A percentile compares a stretch with the other conserved stretches of the same genome.
phyloP scores from a whole-genome alignment of 225 moss, liverwort and hornwort genomes.

The Pleurozium schreberi region DNA sequence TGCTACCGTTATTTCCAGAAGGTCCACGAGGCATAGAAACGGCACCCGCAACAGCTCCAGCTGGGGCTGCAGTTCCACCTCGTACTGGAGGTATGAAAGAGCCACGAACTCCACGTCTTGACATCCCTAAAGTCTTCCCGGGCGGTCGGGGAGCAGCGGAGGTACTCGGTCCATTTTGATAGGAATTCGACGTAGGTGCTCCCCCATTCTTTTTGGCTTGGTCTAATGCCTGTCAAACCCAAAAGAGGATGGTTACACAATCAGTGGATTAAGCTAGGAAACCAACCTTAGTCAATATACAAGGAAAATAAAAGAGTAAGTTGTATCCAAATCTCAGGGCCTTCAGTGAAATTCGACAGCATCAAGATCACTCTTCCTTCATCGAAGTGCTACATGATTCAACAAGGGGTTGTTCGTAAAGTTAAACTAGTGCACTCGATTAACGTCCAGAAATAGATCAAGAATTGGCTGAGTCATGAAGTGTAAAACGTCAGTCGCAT shows the following conservation, averaged over 20 bases:
- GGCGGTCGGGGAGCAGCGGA: slow-evolving; percentile 37
- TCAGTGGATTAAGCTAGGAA: neutral
- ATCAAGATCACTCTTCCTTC: neutral
- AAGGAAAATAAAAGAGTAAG: neutral
- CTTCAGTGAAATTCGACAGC: neutral
- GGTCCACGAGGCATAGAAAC: slow-evolving; percentile 56
- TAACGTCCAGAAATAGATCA: neutral
- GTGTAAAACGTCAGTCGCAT: neutral
- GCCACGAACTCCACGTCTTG: slow-evolving; percentile 75
- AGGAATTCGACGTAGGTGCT: slow-evolving; percentile 21
- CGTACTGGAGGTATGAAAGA: slow-evolving; percentile 83
- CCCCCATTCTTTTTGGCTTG: slow-evolving; percentile 54
- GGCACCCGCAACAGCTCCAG: slow-evolving; percentile 28
- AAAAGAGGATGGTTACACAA: neutral
- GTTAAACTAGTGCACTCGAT: neutral
- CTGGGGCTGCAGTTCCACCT: slow-evolving; percentile 27
- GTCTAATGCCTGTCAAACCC: slow-evolving; percentile 54
- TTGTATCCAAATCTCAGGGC: neutral
- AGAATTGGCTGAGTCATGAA: neutral
- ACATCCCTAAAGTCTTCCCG: slow-evolving; percentile 81
- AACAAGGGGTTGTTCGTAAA: neutral
- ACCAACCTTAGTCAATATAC: neutral
- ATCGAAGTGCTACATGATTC: neutral
- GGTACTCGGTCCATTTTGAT: slow-evolving; percentile 39
- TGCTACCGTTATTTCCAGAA: slow-evolving; percentile 24